Evolutionary conservation across 495 filamentous ascomycete species (phyloP).

Genomic region (Penicillium riverlandense): DNA sequence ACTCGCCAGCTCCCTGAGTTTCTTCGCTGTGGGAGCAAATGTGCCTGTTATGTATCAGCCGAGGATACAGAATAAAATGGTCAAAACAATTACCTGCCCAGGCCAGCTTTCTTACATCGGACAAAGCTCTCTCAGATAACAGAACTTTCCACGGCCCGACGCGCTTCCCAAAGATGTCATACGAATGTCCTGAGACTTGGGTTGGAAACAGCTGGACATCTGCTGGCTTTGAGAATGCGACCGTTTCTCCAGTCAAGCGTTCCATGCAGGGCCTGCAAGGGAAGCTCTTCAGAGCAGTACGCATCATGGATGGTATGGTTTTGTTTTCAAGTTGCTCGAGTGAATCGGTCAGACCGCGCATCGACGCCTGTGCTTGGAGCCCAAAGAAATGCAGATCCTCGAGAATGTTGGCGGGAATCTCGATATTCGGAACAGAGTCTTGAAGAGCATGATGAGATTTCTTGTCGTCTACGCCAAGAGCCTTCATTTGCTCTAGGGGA

Average conservation of each 20-base stretch:
- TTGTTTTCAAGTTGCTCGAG: conserved; percentile 2
- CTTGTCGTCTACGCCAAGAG: conserved; percentile 5
- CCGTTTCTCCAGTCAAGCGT: not conserved
- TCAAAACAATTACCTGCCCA: not conserved
- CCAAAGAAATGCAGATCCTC: not conserved
- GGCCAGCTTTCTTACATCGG: conserved; percentile 8
- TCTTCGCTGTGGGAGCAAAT: conserved; percentile 7
- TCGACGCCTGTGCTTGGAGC: not conserved
- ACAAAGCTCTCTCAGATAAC: conserved; percentile 25
- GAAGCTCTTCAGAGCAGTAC: conserved; percentile 6
- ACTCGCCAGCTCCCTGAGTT: conserved; percentile 21
- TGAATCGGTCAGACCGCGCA: conserved; percentile 1
- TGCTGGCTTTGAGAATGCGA: not conserved
- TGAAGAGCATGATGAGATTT: not conserved
- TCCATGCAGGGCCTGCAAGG: conserved; percentile 16
- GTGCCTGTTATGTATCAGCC: not conserved
- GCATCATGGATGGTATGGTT: conserved; percentile 4
- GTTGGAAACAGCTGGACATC: not conserved
- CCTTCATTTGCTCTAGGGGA: conserved; percentile 4
- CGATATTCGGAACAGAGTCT: not conserved
- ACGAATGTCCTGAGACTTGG: not conserved
- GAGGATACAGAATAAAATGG: not conserved
- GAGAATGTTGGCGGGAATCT: not conserved
- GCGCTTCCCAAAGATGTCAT: conserved; percentile 19
- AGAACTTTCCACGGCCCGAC: conserved; percentile 35